Evolutionary conservation across 805 yeast species (phyloP).

Genomic region (Starmera pachycereana): DNA sequence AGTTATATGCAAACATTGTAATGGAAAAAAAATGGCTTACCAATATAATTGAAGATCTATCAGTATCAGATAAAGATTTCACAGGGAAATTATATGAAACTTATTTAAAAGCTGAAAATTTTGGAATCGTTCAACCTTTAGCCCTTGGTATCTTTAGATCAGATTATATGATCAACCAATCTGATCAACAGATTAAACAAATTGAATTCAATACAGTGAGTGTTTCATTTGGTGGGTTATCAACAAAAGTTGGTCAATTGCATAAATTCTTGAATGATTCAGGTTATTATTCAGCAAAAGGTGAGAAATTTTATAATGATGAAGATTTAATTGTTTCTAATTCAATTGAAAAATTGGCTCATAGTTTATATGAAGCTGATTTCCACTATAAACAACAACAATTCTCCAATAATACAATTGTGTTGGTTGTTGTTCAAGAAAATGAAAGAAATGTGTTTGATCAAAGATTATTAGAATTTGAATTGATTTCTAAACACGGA

Average conservation of each 20-base stretch:
- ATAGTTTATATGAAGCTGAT: conserved; percentile 62
- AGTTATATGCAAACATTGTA: conserved; percentile 58
- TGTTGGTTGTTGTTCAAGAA: conserved; percentile 75
- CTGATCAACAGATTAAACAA: conserved; percentile 55
- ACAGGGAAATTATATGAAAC: conserved; percentile 69
- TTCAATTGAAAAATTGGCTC: conserved; percentile 51
- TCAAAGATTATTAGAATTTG: conserved; percentile 76
- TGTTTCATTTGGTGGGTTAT: conserved; percentile 89
- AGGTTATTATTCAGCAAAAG: conserved; percentile 41
- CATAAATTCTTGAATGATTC: conserved; percentile 55
- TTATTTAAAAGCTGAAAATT: conserved; percentile 36
- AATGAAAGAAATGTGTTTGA: conserved; percentile 85
- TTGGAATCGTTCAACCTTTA: conserved; percentile 50
- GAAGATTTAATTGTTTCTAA: conserved; percentile 54
- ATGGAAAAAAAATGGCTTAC: conserved; percentile 56
- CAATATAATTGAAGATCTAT: conserved; percentile 40
- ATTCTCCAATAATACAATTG: conserved; percentile 30
- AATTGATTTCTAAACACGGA: conserved; percentile 43
- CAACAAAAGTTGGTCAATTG: conserved; percentile 66
- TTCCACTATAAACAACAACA: conserved; percentile 34
- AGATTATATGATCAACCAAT: conserved; percentile 65
- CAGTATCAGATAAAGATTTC: conserved; percentile 59
- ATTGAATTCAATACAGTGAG: conserved; percentile 95
- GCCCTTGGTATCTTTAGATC: conserved; percentile 82
- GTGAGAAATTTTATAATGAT: conserved; percentile 32